Evolutionary conservation across 495 filamentous ascomycete species (phyloP), one percentile per base, ranked within the genome.

Genomic region (Neurospora tetrasperma): DNA sequence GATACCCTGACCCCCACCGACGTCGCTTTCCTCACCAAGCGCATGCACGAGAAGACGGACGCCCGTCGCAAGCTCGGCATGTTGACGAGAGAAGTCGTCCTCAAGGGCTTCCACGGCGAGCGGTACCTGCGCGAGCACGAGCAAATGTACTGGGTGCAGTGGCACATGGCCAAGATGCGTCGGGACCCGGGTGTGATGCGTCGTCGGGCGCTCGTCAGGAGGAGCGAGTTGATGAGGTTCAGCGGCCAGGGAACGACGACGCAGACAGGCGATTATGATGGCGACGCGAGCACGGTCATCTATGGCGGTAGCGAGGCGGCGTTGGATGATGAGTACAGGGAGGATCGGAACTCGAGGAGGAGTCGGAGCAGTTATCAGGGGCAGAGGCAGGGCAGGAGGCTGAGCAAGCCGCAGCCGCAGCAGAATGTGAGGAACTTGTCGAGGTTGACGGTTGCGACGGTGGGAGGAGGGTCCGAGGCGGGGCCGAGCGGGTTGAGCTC

Each of bases 71-170:
- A 84, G 46, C 82, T 91, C 14, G 89, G 89, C 43, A 87, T 91
- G 88, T 84, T 85, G 76, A 87, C 86, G 0, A 81, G 89, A 23
- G 79, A 84, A 40, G 89, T 89, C 72, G 89, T 90, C 5, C 86
- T 89, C 70, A 87, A 87, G 71, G 86, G 84, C 14, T 91, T 91
- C 79, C 86, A 85, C 41, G 86, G 86, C 5, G 87, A 89, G 59
- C 82, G 89, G 0, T 91, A 91, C 74, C 84, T 91, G 16, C 84
- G 89, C 38, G 89, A 91, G 77, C 89, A 91, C 76, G 89, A 91
- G 77, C 89, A 91, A 77, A 90, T 90, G 89, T 85, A 89, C 27
- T 90, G 89, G 89, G 86, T 90, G 39, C 75, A 77, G 71, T 78
- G 77, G 77, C 75, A 75, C 70, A 18, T 75, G 70, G 75, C 75